These are phyloP conservation scores for Lactarius sp. DNA, from an alignment of 768 basidiomycete species.

Conservation along the genomic window DNA sequence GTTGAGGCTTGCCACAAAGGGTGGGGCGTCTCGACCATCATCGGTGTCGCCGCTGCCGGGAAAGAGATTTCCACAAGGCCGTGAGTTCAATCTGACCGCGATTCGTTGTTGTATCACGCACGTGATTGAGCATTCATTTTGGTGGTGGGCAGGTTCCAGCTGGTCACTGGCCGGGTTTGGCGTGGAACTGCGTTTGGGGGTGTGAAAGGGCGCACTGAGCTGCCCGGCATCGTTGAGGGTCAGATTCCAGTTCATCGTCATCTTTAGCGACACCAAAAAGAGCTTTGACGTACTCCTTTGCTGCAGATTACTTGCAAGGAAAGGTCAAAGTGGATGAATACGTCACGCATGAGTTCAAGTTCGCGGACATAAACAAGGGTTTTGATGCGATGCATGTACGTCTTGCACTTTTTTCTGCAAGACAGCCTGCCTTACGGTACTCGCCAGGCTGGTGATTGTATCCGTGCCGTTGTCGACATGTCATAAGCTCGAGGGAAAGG, in stretches of 20 bases:
- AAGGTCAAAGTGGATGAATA: slow-evolving; percentile 92
- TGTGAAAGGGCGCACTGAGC: slow-evolving; percentile 94
- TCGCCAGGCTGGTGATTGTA: slow-evolving; percentile 73
- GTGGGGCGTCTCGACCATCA: slow-evolving; percentile 95
- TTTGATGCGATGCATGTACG: slow-evolving; percentile 97
- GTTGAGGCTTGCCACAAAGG: slow-evolving; percentile 99
- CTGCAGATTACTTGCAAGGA: slow-evolving; percentile 71
- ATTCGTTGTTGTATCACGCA: slow-evolving; percentile 38
- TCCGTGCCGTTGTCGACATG: slow-evolving; percentile 96
- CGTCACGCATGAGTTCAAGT: slow-evolving; percentile 77
- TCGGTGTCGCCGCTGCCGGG: slow-evolving; percentile 96
- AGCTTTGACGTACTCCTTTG: slow-evolving; percentile 11
- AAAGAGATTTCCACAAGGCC: slow-evolving; percentile 54
- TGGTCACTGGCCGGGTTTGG: slow-evolving; percentile 89
- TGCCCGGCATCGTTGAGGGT: slow-evolving; percentile 92
- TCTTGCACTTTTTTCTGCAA: slow-evolving; percentile 22
- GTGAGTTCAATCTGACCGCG: slow-evolving; percentile 25
- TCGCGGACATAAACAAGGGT: slow-evolving; percentile 76
- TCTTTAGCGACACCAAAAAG: neutral
- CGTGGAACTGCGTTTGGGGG: slow-evolving; percentile 95
- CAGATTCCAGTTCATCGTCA: slow-evolving; percentile 18
- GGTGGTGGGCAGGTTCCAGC: slow-evolving; percentile 40
- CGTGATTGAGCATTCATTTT: neutral
- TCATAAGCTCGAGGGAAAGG: slow-evolving; percentile 5
- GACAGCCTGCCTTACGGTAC: neutral